Base-by-base conservation (phyloP, 352 stramenopile genomes). In the Aphanomyces invadans region DNA sequence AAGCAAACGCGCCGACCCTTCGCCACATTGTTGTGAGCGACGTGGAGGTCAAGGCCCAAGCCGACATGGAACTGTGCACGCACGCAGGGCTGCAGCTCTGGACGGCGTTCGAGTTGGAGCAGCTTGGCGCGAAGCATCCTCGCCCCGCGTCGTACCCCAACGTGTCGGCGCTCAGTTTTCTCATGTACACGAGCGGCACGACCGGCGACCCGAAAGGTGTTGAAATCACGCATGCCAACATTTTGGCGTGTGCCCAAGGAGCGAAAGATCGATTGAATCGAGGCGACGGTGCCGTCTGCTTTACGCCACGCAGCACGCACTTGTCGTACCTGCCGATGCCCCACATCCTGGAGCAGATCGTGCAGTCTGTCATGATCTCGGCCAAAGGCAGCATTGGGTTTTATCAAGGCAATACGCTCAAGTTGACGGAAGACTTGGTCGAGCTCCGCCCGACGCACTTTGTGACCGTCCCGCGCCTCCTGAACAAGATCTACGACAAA, bases 401-500 rank as follows among this genome's bases (percentile, higher is more conserved):
- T 73, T 95, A 79, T 62, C 74, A 82, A 1, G 89, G 88, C 9
- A 76, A 92, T 70, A 79, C 87, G 23, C 54, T 73, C n/a, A 70
- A 83, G 9, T 69, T 97, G 11, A 79, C 97, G 70, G 82, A 92
- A 65, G 90, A 97, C 73, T 65, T 93, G 31, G 69, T 83, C 44
- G 83, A 75, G 19, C 87, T 92, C 66, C 73, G 82, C 46, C 90
- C 90, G 0, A 96, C 88, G 10, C 66, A 90, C 0, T 84, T 97
- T 68, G 73, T 78, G 29, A 79, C 79, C 4, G 89, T 95, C 29
- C 90, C 90, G 9, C 76, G 90, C 12, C 80, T 97, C 1, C 72
- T 96, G 46, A 96, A 97, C 68, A 88, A 90, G 66, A 92, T 97
- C 46, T 80, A 97, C 70, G 86, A 96, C 76, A 95, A 95, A 54